These are phyloP conservation scores for Diaporthe amygdali DNA, from an alignment of 2,329 filamentous ascomycete genomes.

Conservation along the genomic window DNA sequence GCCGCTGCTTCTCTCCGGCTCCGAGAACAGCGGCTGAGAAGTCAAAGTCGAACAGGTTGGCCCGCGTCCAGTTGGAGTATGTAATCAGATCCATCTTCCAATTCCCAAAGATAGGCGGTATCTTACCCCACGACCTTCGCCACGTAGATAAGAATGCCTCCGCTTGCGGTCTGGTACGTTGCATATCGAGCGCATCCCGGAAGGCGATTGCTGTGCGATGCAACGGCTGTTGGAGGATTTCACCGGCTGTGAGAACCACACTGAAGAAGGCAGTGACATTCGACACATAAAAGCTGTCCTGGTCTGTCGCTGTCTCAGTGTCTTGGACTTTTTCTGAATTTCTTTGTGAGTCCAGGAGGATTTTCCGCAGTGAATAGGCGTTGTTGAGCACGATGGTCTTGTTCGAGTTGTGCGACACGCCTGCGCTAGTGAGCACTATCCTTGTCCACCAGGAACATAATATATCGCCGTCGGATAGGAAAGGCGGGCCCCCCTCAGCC, in stretches of 20 bases:
- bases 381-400: neutral
- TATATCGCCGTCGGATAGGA: neutral
- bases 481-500: neutral
- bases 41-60: slow-evolving; percentile 34
- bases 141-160: slow-evolving; percentile 39
- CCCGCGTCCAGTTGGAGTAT: slow-evolving; percentile 39
- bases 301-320: neutral
- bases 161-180: slow-evolving; percentile 38
- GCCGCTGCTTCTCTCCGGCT: neutral
- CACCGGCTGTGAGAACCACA: neutral
- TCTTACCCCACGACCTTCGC: slow-evolving; percentile 28
- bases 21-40: slow-evolving; percentile 32
- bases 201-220: slow-evolving; percentile 33
- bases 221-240: slow-evolving; percentile 30
- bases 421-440: neutral
- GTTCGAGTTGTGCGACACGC: neutral
- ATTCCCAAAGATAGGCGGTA: slow-evolving; percentile 38
- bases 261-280: neutral
- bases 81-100: slow-evolving; percentile 36
- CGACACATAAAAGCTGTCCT: neutral
- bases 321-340: too few relatives aligned
- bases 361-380: neutral
- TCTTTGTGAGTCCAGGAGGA: neutral
- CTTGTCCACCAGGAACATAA: neutral
- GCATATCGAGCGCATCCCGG: slow-evolving; percentile 35